Evolutionary conservation across 2,329 filamentous ascomycete species (phyloP), one percentile per base, ranked within the genome.

Genomic region (Fonsecaea erecta): DNA sequence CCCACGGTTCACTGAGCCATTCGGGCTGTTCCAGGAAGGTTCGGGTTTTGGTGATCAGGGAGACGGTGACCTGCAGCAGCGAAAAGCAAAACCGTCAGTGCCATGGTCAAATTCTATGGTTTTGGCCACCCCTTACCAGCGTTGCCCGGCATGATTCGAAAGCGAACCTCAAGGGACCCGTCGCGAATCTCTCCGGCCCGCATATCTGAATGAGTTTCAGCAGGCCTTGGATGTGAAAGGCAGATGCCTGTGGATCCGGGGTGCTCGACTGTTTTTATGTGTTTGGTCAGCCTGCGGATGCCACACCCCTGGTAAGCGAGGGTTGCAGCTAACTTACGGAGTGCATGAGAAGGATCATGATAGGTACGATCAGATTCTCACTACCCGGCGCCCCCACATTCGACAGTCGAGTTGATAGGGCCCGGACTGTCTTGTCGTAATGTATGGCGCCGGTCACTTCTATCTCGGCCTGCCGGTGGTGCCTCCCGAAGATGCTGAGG

Each of bases 261-360:
- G 60, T 63, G 14, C 62, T 59, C 16, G 67, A 63, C 66, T 68
- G 63, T 32, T 56, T 30, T 48, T 56, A 46, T 48, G 9, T 48
- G 35, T 46, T 55, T 52, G 51, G 61, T 63, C 26, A 63, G 55
- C 52, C 18, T 57, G 35, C 26, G 54, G 43, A 24, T 8, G 43
- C 35, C 7, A 14, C 3, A n/a, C 54, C 40, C 56, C 26, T 18
- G 24, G 18, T 14, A 30, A 35, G 28, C 26, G 52, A 34, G 26
- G 35, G 12, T 48, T 59, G 56, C 37, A 51, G 40, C 56, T 59
- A 35, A 64, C 67, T 48, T 37, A 69, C 67, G 24, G 67, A 63
- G 43, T 69, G 64, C 64, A 69, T 64, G n/a, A 69, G 62, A 28
- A 69, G 60, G 52, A 69, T 62, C 43, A 66, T 62, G 52, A 69